phyloP scores from a whole-genome alignment of 2,329 filamentous ascomycete genomes.

The Ascochyta pisi region DNA sequence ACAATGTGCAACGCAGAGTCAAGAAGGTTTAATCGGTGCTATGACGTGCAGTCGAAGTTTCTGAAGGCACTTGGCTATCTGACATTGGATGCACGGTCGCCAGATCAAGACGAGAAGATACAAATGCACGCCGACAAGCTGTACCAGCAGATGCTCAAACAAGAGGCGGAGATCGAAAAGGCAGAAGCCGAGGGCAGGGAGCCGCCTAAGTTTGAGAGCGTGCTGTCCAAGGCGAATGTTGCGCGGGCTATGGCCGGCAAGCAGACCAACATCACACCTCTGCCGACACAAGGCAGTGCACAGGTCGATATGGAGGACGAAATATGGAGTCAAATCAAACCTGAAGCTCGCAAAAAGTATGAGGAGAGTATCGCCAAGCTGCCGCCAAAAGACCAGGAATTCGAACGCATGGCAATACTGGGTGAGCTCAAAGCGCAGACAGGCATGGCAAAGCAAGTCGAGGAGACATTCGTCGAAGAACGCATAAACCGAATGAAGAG shows the following conservation, averaged over 20 bases:
- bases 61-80: slow-evolving; percentile 90
- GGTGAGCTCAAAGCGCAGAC: slow-evolving; percentile 44
- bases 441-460: slow-evolving; percentile 42
- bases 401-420: slow-evolving; percentile 44
- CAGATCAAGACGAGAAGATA: slow-evolving; percentile 79
- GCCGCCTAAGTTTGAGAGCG: slow-evolving; percentile 65
- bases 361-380: slow-evolving; percentile 43
- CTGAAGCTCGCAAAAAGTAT: slow-evolving; percentile 38
- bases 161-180: slow-evolving; percentile 76
- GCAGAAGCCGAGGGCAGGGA: slow-evolving; percentile 65
- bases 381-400: slow-evolving; percentile 39
- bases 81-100: slow-evolving; percentile 66
- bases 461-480: slow-evolving; percentile 44
- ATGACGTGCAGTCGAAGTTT: slow-evolving; percentile 88
- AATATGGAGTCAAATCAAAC: slow-evolving; percentile 43
- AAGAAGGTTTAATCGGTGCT: slow-evolving; percentile 81
- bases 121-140: slow-evolving; percentile 95
- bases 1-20: slow-evolving; percentile 84
- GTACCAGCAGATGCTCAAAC: slow-evolving; percentile 84
- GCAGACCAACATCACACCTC: slow-evolving; percentile 12
- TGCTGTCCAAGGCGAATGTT: slow-evolving; percentile 54
- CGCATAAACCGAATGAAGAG: slow-evolving; percentile 46
- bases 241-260: slow-evolving; percentile 33
- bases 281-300: slow-evolving; percentile 4
- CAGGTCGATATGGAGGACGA: slow-evolving; percentile 30